Base-by-base conservation (phyloP, 768 basidiomycete genomes). In the Tephrocybe sp. region DNA sequence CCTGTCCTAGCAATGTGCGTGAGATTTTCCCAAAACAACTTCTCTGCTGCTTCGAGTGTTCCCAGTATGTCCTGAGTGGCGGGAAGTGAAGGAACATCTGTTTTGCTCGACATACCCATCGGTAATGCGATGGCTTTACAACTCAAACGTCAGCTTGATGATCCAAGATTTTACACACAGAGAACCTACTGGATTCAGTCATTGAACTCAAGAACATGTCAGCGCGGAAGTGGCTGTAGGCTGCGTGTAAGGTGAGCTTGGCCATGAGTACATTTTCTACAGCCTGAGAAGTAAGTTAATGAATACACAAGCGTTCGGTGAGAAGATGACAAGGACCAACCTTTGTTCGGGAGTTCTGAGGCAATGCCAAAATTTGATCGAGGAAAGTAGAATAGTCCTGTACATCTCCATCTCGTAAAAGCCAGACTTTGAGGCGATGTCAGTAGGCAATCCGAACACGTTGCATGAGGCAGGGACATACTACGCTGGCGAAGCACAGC, bases 161-260 rank as follows among this genome's bases (percentile, higher is more conserved):
- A 21, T 38, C 25, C 21, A 9, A 31, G 18, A 25, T 27, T 26
- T 42, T 18, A 9, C n/a, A 22, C 9, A 27, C 30, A 38, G 28
- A 22, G 35, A 13, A 70, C 91, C 28, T 59, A 96, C 94, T 86
- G 1, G 96, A 96, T 64, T 98, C 96, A 0, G 87, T 80, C 19
- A 98, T 70, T 15, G 94, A 94, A 60, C 87, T 93, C 50, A 97
- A 73, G 63, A 94, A 89, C 73, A 97, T 89, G 62, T 98, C 94
- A 0, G 82, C 77, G 26, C 82, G 81, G 72, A 96, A 92, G 6
- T 83, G 83, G 30, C 78, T 77, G 56, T 94, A 85, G 1, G 87
- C 88, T 22, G 85, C 80, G 44, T 89, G 83, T 24, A 98, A 68
- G 1, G 83, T 84, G n/a, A 96, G 69, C 55, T 81, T 85, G 0